phyloP scores from a whole-genome alignment of 2,329 filamentous ascomycete species.

The Aspergillus neotritici region DNA sequence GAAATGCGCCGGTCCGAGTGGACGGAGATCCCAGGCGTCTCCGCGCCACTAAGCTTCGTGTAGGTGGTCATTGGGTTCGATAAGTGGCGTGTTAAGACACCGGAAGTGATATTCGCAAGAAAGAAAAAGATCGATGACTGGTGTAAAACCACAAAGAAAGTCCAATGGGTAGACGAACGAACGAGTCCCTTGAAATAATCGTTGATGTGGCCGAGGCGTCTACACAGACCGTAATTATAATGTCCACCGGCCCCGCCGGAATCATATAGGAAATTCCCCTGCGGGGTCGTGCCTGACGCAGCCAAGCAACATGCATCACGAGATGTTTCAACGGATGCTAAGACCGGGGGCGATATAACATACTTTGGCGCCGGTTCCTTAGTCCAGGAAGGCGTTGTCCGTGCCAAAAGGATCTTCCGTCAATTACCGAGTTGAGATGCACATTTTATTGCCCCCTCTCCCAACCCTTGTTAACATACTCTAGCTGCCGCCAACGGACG shows the following conservation, averaged over 20 bases:
- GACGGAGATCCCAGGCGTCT: slow-evolving; percentile 60
- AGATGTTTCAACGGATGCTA: too few species aligned
- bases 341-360: not conserved
- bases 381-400: slow-evolving; percentile 12
- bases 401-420: slow-evolving; percentile 16
- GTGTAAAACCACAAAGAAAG: not conserved
- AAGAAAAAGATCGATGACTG: not conserved
- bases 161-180: slow-evolving; percentile 6
- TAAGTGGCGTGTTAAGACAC: too few species aligned
- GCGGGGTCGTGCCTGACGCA: slow-evolving; percentile 19
- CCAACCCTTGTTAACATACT: slow-evolving; percentile 3
- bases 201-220: slow-evolving; percentile 9
- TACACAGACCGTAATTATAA: slow-evolving; percentile 15
- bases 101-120: not conserved
- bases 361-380: slow-evolving; percentile 10
- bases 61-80: slow-evolving; percentile 61
- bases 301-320: not conserved
- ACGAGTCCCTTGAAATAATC: not conserved
- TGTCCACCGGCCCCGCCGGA: slow-evolving; percentile 10
- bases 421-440: slow-evolving; percentile 14
- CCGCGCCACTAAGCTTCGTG: slow-evolving; percentile 58
- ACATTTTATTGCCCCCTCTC: slow-evolving; percentile 1
- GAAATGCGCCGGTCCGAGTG: slow-evolving; percentile 61
- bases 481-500: slow-evolving; percentile 9
- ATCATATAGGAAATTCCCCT: slow-evolving; percentile 26